phyloP scores from a whole-genome alignment of 257 asterid genomes.

The Nicotiana undulata region DNA sequence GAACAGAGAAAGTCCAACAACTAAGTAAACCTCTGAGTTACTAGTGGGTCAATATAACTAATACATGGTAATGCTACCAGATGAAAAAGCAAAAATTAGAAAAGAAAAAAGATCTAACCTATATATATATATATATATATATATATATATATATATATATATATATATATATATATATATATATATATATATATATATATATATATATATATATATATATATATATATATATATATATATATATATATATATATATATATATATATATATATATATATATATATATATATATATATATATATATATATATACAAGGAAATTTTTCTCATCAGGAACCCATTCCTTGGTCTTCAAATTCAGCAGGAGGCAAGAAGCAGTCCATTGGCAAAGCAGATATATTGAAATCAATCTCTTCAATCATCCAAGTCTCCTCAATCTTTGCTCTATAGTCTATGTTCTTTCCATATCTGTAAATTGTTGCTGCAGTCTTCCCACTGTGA shows the following conservation, averaged over 20 bases:
- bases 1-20: neutral
- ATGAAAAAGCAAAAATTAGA: neutral
- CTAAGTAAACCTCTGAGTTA: neutral
- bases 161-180: too few relatives aligned
- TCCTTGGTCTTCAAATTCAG: slow-evolving; percentile 24
- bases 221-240: too few relatives aligned
- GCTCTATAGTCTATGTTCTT: slow-evolving; percentile 43
- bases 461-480: slow-evolving; percentile 66
- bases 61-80: neutral
- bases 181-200: too few relatives aligned
- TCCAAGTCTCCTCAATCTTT: slow-evolving; percentile 76
- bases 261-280: too few relatives aligned
- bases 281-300: too few relatives aligned
- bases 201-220: too few relatives aligned
- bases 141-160: neutral
- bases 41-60: neutral
- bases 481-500: slow-evolving; percentile 56
- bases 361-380: slow-evolving; percentile 73
- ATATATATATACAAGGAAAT: neutral
- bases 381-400: slow-evolving; percentile 60
- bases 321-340: neutral
- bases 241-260: too few relatives aligned
- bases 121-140: too few relatives aligned
- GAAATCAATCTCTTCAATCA: slow-evolving; percentile 75
- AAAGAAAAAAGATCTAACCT: neutral